These are phyloP conservation scores for Leucocoprinus leucothites DNA, from an alignment of 768 basidiomycete species.

Conservation along the genomic window DNA sequence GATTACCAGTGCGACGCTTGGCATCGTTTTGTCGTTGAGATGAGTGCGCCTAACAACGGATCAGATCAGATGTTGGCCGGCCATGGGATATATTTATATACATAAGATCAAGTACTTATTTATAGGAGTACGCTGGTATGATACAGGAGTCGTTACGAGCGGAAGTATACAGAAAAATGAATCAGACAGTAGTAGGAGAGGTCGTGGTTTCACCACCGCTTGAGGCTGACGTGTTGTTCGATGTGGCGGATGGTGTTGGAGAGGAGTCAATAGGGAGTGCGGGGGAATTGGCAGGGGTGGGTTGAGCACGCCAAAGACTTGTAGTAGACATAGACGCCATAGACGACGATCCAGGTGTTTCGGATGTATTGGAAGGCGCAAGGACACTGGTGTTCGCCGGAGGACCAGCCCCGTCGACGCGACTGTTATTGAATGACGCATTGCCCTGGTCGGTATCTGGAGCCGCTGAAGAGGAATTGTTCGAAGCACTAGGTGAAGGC, in stretches of 20 bases:
- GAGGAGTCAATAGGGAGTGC: not conserved
- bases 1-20: not conserved
- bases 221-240: not conserved
- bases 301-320: not conserved
- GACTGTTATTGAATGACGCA: not conserved
- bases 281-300: constrained; percentile 7
- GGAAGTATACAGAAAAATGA: too few relatives aligned
- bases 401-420: not conserved
- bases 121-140: too few relatives aligned
- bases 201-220: not conserved
- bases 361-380: constrained; percentile 3
- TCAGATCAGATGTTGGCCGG: not conserved
- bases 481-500: not conserved
- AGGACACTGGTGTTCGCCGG: constrained; percentile 7
- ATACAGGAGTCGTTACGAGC: too few relatives aligned
- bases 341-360: constrained; percentile 5
- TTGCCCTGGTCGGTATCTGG: not conserved
- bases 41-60: constrained; percentile 3
- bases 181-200: not conserved
- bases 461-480: not conserved
- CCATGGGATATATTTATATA: too few relatives aligned
- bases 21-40: not conserved
- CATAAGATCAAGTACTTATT: too few relatives aligned
- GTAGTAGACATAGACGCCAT: not conserved
- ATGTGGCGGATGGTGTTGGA: not conserved